These are phyloP conservation scores for Globisporangium mamillatum DNA, from an alignment of 352 stramenopile genomes.

Conservation along the genomic window DNA sequence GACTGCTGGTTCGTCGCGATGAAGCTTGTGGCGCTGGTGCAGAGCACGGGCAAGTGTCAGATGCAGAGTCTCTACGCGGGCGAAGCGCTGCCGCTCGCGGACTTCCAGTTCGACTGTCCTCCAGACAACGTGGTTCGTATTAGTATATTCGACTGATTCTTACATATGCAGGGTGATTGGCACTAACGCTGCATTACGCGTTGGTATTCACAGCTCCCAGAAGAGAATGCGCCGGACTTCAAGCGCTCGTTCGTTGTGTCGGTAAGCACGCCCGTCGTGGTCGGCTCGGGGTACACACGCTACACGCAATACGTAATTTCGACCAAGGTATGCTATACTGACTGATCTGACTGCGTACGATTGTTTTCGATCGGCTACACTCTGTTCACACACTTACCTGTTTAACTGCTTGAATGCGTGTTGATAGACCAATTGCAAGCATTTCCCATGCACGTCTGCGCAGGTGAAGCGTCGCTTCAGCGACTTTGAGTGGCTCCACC, in stretches of 20 bases:
- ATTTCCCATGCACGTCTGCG: slow-evolving; percentile 61
- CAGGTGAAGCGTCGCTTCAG: slow-evolving; percentile 88
- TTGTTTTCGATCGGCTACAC: background rate
- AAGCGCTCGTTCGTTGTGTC: slow-evolving; percentile 64
- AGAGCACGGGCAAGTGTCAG: slow-evolving; percentile 79
- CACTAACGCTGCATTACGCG: background rate
- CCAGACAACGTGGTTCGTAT: slow-evolving; percentile 71
- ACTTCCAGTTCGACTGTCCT: slow-evolving; percentile 78
- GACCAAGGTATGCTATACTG: slow-evolving; percentile 53
- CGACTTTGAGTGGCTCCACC: slow-evolving; percentile 89
- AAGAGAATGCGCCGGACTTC: slow-evolving; percentile 39
- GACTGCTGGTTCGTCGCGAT: slow-evolving; percentile 90
- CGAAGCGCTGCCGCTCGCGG: slow-evolving; percentile 60
- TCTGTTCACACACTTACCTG: background rate
- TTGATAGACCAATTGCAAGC: slow-evolving; percentile 54
- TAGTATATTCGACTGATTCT: background rate
- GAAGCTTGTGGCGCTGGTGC: slow-evolving; percentile 87
- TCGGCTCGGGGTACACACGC: slow-evolving; percentile 75
- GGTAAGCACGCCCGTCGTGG: slow-evolving; percentile 77
- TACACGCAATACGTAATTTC: slow-evolving; percentile 89
- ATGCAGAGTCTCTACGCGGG: slow-evolving; percentile 81
- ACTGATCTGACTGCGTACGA: background rate
- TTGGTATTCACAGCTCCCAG: slow-evolving; percentile 38
- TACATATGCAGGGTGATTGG: background rate
- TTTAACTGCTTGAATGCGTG: background rate